Conservation (phyloP, 2,329 filamentous ascomycete species). For the Xylariaceae sp. region DNA sequence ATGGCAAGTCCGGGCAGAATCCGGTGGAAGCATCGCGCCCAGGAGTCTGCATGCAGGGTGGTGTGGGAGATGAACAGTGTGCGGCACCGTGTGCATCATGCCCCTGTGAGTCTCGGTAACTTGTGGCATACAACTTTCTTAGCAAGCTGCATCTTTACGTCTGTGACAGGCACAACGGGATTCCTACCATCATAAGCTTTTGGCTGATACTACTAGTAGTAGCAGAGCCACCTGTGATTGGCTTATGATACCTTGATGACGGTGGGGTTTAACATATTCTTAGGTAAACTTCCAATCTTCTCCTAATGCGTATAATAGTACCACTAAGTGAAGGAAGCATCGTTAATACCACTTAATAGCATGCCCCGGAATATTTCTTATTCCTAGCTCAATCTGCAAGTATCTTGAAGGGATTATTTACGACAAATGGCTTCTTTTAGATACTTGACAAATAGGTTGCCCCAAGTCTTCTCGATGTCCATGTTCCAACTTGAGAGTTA, state of each 20-base stretch:
- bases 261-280: neutral
- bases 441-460: neutral
- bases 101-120: conserved; percentile 11
- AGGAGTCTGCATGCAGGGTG: conserved; percentile 6
- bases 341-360: neutral
- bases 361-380: neutral
- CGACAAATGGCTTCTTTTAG: neutral
- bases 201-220: too few relatives aligned
- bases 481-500: neutral
- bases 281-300: too few relatives aligned
- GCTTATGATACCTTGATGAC: conserved; percentile 2
- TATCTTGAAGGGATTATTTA: too few relatives aligned
- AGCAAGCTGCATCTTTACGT: neutral
- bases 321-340: too few relatives aligned
- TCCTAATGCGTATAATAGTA: too few relatives aligned
- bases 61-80: conserved; percentile 11
- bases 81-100: conserved; percentile 13
- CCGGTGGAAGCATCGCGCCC: too few relatives aligned
- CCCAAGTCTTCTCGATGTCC: neutral
- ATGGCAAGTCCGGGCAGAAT: too few relatives aligned
- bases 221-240: neutral
- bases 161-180: neutral
- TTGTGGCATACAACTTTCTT: neutral
- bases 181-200: conserved; percentile 9
- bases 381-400: too few relatives aligned